These are phyloP conservation scores for Trametopsis cervina DNA, from an alignment of 768 basidiomycete genomes.

Conservation along the genomic window DNA sequence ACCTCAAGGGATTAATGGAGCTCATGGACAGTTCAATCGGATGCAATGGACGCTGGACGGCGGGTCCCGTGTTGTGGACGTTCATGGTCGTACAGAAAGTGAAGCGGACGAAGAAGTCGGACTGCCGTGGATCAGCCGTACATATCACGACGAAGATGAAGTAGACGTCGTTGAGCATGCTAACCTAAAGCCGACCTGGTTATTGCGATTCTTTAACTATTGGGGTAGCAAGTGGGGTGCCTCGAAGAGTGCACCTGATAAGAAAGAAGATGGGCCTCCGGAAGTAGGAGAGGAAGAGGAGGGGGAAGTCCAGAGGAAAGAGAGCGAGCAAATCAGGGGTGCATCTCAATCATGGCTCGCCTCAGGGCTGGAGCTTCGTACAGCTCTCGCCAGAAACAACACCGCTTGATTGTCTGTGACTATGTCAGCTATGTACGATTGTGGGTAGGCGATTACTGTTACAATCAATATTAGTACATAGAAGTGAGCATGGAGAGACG, in stretches of 20 bases:
- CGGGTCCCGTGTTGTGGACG: slow-evolving; percentile 53
- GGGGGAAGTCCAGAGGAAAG: neutral
- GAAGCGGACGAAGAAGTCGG: slow-evolving; percentile 67
- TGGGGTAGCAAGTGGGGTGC: slow-evolving; percentile 60
- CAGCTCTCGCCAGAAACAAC: neutral
- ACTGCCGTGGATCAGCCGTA: slow-evolving; percentile 21
- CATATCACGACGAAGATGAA: slow-evolving; percentile 22
- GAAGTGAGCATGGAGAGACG: too few relatives aligned
- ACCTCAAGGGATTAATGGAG: slow-evolving; percentile 46
- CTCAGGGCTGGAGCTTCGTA: neutral
- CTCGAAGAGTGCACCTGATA: slow-evolving; percentile 9
- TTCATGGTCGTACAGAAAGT: slow-evolving; percentile 63
- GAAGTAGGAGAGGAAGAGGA: slow-evolving; percentile 3
- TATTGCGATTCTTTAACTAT: slow-evolving; percentile 68
- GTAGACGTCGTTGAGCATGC: slow-evolving; percentile 49
- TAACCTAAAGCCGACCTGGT: slow-evolving; percentile 67
- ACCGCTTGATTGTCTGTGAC: too few relatives aligned
- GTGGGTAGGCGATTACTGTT: too few relatives aligned
- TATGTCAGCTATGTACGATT: too few relatives aligned
- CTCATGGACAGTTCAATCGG: slow-evolving; percentile 54
- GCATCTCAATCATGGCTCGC: neutral
- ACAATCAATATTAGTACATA: too few relatives aligned
- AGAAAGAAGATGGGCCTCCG: neutral
- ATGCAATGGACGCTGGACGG: slow-evolving; percentile 71
- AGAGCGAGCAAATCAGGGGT: neutral